phyloP scores from a whole-genome alignment of 352 stramenopile species.

The Globisporangium alternatum region DNA sequence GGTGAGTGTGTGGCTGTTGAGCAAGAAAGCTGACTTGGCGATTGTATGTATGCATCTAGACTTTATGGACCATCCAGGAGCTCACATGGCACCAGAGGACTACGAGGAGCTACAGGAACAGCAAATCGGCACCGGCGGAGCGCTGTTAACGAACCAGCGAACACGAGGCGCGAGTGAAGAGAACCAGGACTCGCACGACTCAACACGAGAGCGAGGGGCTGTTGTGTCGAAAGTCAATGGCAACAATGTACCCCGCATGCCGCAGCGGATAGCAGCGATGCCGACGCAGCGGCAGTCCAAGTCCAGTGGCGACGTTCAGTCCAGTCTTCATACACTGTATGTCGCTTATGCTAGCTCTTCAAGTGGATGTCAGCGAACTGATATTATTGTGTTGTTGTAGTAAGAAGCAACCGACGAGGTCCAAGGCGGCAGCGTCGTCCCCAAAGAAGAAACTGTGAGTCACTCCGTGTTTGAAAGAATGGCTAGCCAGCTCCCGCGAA shows the following conservation, averaged over 20 bases:
- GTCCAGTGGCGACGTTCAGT: slow-evolving; percentile 8
- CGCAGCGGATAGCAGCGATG: not conserved
- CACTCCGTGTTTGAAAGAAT: not conserved
- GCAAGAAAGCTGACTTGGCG: slow-evolving; percentile 1
- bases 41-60: slow-evolving; percentile 26
- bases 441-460: slow-evolving; percentile 25
- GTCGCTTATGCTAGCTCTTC: not conserved
- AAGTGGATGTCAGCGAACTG: too few species aligned
- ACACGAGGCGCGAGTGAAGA: slow-evolving; percentile 1
- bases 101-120: not conserved
- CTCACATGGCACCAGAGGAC: slow-evolving; percentile 11
- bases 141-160: slow-evolving; percentile 16
- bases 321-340: slow-evolving; percentile 14
- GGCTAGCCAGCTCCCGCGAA: not conserved
- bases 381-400: not conserved
- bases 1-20: not conserved
- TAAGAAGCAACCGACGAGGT: slow-evolving; percentile 16
- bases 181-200: slow-evolving; percentile 16
- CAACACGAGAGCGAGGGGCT: not conserved
- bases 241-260: not conserved
- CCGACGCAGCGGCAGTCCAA: slow-evolving; percentile 16
- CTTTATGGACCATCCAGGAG: slow-evolving; percentile 37
- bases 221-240: not conserved
- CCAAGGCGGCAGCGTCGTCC: slow-evolving; percentile 14
- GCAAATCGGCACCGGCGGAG: slow-evolving; percentile 13